These are phyloP conservation scores for Fusarium neocosmosporiellum DNA, from an alignment of 2,329 filamentous ascomycete genomes.

Conservation along the genomic window DNA sequence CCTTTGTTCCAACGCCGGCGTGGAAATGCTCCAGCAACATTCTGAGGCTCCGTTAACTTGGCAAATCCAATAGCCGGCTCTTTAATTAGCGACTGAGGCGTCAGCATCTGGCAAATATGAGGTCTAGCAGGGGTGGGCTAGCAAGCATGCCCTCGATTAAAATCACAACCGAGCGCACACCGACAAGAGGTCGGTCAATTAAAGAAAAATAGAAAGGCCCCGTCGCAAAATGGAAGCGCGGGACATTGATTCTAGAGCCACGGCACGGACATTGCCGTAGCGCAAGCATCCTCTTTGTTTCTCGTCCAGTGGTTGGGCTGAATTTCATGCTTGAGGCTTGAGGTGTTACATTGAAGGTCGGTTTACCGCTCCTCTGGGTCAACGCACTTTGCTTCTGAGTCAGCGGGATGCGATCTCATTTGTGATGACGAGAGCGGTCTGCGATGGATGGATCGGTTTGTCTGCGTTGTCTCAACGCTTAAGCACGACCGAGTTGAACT, in stretches of 20 bases:
- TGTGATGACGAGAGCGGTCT: constrained; percentile 1
- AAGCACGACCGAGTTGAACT: constrained; percentile 3
- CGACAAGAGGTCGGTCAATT: constrained; percentile 23
- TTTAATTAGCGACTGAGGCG: constrained; percentile 25
- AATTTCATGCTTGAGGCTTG: constrained; percentile 13
- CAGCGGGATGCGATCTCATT: constrained; percentile 13
- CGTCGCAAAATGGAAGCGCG: constrained; percentile 27
- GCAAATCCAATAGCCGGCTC: constrained; percentile 8
- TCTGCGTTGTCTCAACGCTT: constrained; percentile 7
- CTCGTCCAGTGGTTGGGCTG: constrained; percentile 10
- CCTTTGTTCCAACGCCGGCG: not conserved
- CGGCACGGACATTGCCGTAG: constrained; percentile 30
- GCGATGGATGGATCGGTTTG: not conserved
- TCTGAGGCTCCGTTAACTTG: not conserved
- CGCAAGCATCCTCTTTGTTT: constrained; percentile 9
- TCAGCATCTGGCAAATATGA: constrained; percentile 18
- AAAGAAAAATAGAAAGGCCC: constrained; percentile 17
- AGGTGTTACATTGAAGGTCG: constrained; percentile 9
- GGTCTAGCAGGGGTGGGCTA: not conserved
- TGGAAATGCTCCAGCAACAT: constrained; percentile 24
- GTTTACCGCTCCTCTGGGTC: constrained; percentile 37
- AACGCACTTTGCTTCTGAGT: constrained; percentile 17
- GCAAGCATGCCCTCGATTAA: constrained; percentile 31
- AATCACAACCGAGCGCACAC: constrained; percentile 26
- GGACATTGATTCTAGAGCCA: constrained; percentile 31